Evolutionary conservation across 2,329 filamentous ascomycete genomes (phyloP).

Genomic region (Penicillium aurantiogriseum): DNA sequence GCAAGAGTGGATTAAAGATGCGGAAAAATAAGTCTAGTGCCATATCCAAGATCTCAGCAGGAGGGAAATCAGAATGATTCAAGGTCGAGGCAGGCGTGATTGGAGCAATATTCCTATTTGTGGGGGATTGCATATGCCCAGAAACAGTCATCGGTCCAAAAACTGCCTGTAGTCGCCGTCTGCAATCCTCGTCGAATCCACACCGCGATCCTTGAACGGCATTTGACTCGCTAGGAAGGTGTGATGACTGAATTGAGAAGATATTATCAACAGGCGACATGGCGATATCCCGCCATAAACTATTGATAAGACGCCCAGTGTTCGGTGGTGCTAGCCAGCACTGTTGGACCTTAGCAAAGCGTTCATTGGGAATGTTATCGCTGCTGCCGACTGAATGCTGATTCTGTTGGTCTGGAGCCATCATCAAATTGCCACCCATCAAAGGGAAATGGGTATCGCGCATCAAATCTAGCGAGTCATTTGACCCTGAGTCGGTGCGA

Average conservation of each 20-base stretch:
- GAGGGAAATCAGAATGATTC: conserved; percentile 44
- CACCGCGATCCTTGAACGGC: conserved; percentile 33
- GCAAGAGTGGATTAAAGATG: conserved; percentile 53
- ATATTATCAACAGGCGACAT: conserved; percentile 40
- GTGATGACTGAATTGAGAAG: conserved; percentile 32
- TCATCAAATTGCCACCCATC: conserved; percentile 21
- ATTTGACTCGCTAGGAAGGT: conserved; percentile 20
- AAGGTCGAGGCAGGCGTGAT: conserved; percentile 21
- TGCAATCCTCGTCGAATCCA: conserved; percentile 45
- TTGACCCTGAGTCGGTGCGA: conserved; percentile 30
- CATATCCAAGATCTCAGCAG: conserved; percentile 55
- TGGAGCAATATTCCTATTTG: conserved; percentile 19
- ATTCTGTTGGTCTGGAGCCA: conserved; percentile 25
- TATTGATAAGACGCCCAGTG: conserved; percentile 42
- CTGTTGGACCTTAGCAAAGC: conserved; percentile 44
- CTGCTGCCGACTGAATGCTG: conserved; percentile 24
- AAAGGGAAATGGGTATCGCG: conserved; percentile 26
- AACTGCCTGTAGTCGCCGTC: conserved; percentile 38
- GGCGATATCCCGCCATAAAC: conserved; percentile 43
- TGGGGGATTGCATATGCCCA: conserved; percentile 20
- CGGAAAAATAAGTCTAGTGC: conserved; percentile 55
- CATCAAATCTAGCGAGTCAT: conserved; percentile 32
- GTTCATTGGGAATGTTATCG: conserved; percentile 40
- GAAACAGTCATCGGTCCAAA: conserved; percentile 31
- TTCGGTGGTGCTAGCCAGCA: conserved; percentile 44